Evolutionary conservation across 495 filamentous ascomycete genomes (phyloP).

Genomic region (Pyronema domesticum): DNA sequence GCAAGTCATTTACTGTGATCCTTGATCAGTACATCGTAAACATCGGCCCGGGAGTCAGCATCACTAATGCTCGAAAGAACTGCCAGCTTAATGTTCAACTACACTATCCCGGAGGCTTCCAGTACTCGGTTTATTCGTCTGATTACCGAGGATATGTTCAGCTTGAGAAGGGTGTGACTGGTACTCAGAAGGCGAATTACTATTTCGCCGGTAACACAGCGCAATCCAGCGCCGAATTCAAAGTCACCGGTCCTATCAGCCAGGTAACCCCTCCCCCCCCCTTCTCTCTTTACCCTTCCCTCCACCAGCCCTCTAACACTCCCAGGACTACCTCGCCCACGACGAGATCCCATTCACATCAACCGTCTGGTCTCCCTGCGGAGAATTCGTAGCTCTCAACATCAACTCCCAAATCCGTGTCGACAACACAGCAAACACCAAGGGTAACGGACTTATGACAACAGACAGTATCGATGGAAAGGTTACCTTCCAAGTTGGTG

Average conservation of each 20-base stretch:
- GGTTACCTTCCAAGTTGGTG: neutral
- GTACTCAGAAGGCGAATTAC: constrained; percentile 38
- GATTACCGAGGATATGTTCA: constrained; percentile 41
- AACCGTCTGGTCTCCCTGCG: constrained; percentile 39
- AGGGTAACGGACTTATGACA: neutral
- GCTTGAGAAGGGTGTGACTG: constrained; percentile 36
- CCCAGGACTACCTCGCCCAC: constrained; percentile 37
- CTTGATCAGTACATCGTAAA: constrained; percentile 21
- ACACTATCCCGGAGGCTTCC: constrained; percentile 41
- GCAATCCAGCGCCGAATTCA: constrained; percentile 34
- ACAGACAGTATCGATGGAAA: constrained; percentile 1
- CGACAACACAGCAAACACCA: neutral
- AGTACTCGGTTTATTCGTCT: constrained; percentile 36
- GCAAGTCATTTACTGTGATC: constrained; percentile 6
- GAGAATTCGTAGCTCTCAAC: constrained; percentile 9
- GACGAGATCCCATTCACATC: constrained; percentile 36
- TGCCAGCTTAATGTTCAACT: constrained; percentile 42
- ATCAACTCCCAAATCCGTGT: neutral
- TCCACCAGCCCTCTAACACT: too few species aligned
- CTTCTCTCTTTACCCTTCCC: too few species aligned
- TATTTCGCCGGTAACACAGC: constrained; percentile 36
- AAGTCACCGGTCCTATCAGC: constrained; percentile 30
- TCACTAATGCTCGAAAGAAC: constrained; percentile 32
- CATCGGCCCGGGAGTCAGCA: constrained; percentile 21
- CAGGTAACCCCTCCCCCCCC: constrained; percentile 10